Conservation (phyloP, 2,329 filamentous ascomycete genomes). For the Xylaria arbuscula region DNA sequence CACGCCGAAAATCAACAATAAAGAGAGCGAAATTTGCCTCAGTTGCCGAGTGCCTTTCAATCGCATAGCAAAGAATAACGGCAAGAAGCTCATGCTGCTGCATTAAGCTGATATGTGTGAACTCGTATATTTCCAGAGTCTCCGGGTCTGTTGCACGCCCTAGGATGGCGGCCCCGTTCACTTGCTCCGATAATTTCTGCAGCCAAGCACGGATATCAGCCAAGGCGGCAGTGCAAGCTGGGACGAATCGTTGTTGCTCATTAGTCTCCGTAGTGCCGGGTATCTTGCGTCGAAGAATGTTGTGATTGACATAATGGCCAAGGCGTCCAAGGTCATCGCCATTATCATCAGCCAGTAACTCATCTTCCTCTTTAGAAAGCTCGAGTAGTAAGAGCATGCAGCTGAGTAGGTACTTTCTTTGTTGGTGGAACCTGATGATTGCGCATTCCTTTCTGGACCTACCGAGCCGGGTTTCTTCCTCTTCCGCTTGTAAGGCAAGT, state of each 20-base stretch:
- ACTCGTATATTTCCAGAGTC: constrained; percentile 80
- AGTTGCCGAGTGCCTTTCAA: constrained; percentile 78
- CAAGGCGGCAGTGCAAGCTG: constrained; percentile 82
- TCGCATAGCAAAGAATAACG: constrained; percentile 80
- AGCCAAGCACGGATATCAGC: constrained; percentile 80
- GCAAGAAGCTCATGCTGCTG: constrained; percentile 91
- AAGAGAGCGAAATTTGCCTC: constrained; percentile 79
- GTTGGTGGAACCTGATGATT: constrained; percentile 88
- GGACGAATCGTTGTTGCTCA: constrained; percentile 70
- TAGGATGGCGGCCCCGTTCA: constrained; percentile 79
- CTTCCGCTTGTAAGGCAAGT: constrained; percentile 78
- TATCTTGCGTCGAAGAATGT: constrained; percentile 63
- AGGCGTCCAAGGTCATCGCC: constrained; percentile 63
- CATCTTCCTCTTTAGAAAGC: constrained; percentile 71
- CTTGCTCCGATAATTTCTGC: constrained; percentile 77
- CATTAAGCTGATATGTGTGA: constrained; percentile 81
- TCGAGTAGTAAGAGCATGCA: constrained; percentile 83
- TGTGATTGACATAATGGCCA: constrained; percentile 65
- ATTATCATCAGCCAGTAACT: constrained; percentile 61
- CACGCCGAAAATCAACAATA: constrained; percentile 72
- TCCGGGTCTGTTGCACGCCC: constrained; percentile 69
- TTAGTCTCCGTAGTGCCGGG: constrained; percentile 58
- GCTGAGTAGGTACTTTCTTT: constrained; percentile 84
- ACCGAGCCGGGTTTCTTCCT: constrained; percentile 75
- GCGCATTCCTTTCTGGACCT: constrained; percentile 80